Evolutionary conservation across 2,329 filamentous ascomycete genomes (phyloP).

Genomic region (Fusarium sp.): DNA sequence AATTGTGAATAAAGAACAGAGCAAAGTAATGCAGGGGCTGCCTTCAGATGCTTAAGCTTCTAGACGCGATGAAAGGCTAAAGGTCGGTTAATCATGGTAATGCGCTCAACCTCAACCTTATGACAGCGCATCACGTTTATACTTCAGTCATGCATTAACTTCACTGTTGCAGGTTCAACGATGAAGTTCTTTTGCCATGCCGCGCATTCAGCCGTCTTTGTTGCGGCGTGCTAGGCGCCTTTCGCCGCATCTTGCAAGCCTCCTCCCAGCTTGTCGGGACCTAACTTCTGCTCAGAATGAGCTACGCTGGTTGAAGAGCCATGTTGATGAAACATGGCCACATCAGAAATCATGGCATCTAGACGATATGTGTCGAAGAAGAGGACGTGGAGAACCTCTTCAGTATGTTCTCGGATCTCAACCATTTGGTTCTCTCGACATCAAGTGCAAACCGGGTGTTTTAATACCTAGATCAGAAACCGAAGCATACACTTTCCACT

Average conservation of each 20-base stretch:
- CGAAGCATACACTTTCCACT: conserved; percentile 71
- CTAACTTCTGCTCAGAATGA: conserved; percentile 74
- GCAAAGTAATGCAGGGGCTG: conserved; percentile 19
- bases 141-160: not conserved
- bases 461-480: conserved; percentile 87
- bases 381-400: conserved; percentile 76
- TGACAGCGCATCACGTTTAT: not conserved
- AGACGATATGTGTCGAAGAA: conserved; percentile 57
- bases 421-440: conserved; percentile 86
- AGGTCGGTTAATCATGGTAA: conserved; percentile 43
- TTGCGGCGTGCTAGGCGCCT: conserved; percentile 64
- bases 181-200: conserved; percentile 58
- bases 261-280: conserved; percentile 73
- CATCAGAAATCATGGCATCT: conserved; percentile 43
- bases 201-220: conserved; percentile 70
- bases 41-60: conserved; percentile 20
- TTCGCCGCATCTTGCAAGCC: conserved; percentile 66
- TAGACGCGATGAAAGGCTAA: conserved; percentile 42
- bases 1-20: conserved; percentile 29
- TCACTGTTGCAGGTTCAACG: conserved; percentile 10
- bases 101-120: not conserved
- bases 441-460: conserved; percentile 80
- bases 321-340: conserved; percentile 55
- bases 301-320: conserved; percentile 77
- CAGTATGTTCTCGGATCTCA: conserved; percentile 92